phyloP scores from a whole-genome alignment of 2,329 filamentous ascomycete genomes.

The Stemphylium lycopersici region DNA sequence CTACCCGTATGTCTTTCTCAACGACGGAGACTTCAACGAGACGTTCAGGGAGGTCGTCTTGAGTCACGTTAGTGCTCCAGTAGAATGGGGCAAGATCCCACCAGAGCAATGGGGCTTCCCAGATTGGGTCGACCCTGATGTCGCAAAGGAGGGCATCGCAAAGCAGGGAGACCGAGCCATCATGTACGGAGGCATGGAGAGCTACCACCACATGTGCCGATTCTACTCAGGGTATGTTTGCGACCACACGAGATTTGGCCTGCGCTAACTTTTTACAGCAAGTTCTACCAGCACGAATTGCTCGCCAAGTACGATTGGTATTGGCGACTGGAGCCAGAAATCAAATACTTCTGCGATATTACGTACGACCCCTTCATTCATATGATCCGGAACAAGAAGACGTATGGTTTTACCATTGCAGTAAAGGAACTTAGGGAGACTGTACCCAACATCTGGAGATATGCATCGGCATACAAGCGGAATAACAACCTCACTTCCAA shows the following conservation, averaged over 20 bases:
- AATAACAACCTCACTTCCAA: constrained; percentile 88
- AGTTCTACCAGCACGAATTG: constrained; percentile 97
- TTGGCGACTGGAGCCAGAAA: constrained; percentile 98
- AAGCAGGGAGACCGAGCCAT: constrained; percentile 97
- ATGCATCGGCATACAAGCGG: constrained; percentile 97
- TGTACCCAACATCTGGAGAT: constrained; percentile 97
- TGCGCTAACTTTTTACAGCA: constrained; percentile 56
- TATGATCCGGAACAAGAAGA: constrained; percentile 95
- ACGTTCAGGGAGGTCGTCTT: constrained; percentile 86
- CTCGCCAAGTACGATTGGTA: constrained; percentile 99
- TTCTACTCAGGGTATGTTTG: constrained; percentile 89
- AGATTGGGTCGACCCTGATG: constrained; percentile 92
- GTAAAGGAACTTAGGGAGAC: constrained; percentile 98
- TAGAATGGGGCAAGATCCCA: constrained; percentile 95
- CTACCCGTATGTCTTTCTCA: constrained; percentile 98
- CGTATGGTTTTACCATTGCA: constrained; percentile 97
- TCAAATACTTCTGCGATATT: constrained; percentile 99
- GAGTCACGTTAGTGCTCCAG: constrained; percentile 85
- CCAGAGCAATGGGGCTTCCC: constrained; percentile 94
- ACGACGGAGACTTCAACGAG: constrained; percentile 95
- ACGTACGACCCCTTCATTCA: constrained; percentile 97
- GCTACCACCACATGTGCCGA: constrained; percentile 98
- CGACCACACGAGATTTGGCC: neutral
- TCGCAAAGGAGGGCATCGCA: constrained; percentile 92
- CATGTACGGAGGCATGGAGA: constrained; percentile 99